phyloP scores from a whole-genome alignment of 345 rosid species.

The Bruguiera parviflora region DNA sequence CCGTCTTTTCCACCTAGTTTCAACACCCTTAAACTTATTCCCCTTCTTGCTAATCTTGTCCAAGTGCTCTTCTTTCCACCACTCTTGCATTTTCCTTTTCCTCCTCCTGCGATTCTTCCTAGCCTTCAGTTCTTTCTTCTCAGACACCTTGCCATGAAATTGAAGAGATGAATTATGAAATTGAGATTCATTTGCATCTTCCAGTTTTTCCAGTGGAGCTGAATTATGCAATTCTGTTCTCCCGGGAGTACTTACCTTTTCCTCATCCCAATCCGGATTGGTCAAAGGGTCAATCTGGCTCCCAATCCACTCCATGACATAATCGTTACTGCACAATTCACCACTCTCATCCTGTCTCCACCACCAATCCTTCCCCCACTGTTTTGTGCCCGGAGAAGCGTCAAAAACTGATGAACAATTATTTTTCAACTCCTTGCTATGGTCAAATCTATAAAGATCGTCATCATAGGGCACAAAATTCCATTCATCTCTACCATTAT shows the following conservation, averaged over 20 bases:
- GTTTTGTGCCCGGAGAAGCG: conserved; percentile 44
- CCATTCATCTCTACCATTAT: conserved; percentile 56
- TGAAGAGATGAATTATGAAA: conserved; percentile 34
- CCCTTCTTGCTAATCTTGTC: conserved; percentile 53
- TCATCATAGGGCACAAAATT: conserved; percentile 52
- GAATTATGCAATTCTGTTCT: conserved; percentile 37
- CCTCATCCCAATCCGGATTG: conserved; percentile 86
- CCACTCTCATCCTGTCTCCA: conserved; percentile 96
- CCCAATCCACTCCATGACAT: conserved; percentile 97
- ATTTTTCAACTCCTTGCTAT: conserved; percentile 55
- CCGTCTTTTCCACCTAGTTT: conserved; percentile 60
- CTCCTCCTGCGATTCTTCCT: conserved; percentile 45
- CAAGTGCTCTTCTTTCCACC: conserved; percentile 97
- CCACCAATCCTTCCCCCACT: conserved; percentile 99
- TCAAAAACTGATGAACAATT: conserved; percentile 40
- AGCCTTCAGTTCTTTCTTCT: conserved; percentile 40
- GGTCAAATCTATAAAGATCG: conserved; percentile 38
- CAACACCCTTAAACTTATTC: conserved; percentile 37
- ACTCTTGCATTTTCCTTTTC: conserved; percentile 82
- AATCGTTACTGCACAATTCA: conserved; percentile 88
- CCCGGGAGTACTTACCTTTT: conserved; percentile 48
- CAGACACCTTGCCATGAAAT: conserved; percentile 40
- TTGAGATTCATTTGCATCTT: conserved; percentile 39
- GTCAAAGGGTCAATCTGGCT: conserved; percentile 71
- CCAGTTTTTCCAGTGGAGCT: conserved; percentile 41